A percentile compares a stretch with the other conserved stretches of the same genome.
Evolutionary conservation across 768 basidiomycete species (phyloP).

Genomic region (Leccinum disarticulatum): DNA sequence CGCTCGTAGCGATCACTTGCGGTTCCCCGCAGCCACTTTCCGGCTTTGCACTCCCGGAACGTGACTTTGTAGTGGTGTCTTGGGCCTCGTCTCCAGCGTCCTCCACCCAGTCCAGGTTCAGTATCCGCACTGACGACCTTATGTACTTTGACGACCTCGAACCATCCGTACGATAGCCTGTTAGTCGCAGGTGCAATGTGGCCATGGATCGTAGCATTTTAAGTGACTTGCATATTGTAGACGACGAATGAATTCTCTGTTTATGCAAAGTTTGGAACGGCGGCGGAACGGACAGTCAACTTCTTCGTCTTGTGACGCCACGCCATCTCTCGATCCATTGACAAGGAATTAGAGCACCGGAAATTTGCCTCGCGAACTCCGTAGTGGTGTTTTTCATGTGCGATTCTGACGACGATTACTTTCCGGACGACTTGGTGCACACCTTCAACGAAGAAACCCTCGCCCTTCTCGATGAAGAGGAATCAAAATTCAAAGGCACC

Average conservation of each 20-base stretch:
- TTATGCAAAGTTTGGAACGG: background rate
- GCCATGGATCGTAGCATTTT: slow-evolving; percentile 10
- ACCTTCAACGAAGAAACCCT: slow-evolving; percentile 57
- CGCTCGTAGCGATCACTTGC: slow-evolving; percentile 24
- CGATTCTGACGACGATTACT: slow-evolving; percentile 68
- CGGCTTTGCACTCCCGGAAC: slow-evolving; percentile 18
- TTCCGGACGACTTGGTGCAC: slow-evolving; percentile 56
- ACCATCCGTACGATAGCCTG: slow-evolving; percentile 9
- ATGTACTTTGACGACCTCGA: slow-evolving; percentile 28
- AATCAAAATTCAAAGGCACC: slow-evolving; percentile 37
- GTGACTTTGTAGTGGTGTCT: slow-evolving; percentile 15
- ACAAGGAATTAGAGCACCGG: background rate
- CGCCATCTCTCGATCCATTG: background rate
- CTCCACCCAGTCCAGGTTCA: slow-evolving; percentile 15
- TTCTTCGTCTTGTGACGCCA: background rate
- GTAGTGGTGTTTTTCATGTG: slow-evolving; percentile 43
- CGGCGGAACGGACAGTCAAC: background rate
- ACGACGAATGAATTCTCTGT: background rate
- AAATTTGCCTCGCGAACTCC: background rate
- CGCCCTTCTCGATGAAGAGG: slow-evolving; percentile 60
- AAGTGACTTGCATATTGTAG: slow-evolving; percentile 10
- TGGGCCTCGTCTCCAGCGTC: slow-evolving; percentile 12
- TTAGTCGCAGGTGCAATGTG: slow-evolving; percentile 9
- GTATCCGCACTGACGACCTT: slow-evolving; percentile 21
- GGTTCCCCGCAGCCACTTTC: slow-evolving; percentile 21